Percentiles rank a stretch among this genome's conserved stretches.
These are phyloP conservation scores for Gaeumannomyces sp. DNA, from an alignment of 2,329 filamentous ascomycete genomes.

Conservation along the genomic window DNA sequence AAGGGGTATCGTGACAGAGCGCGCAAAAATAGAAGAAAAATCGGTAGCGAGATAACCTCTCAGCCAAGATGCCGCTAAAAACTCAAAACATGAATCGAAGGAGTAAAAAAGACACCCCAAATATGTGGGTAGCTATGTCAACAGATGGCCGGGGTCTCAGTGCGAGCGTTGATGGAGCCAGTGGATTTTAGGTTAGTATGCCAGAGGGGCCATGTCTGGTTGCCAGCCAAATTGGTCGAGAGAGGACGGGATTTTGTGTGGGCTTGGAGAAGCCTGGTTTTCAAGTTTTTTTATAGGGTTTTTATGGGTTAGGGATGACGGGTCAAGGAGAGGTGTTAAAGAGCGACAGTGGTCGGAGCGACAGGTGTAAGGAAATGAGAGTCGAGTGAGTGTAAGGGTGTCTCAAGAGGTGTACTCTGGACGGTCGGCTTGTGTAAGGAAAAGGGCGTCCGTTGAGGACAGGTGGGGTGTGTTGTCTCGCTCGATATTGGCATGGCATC, in stretches of 20 bases:
- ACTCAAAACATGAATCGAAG: not conserved
- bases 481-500: not conserved
- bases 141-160: no score
- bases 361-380: slow-evolving; percentile 3
- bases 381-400: not conserved
- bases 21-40: not conserved
- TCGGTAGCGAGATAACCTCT: not conserved
- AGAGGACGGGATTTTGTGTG: no score
- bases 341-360: slow-evolving; percentile 5
- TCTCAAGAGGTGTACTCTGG: not conserved
- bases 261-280: not conserved
- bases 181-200: no score
- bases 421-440: slow-evolving; percentile 4
- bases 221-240: not conserved
- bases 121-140: not conserved
- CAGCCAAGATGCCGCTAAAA: not conserved
- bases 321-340: not conserved
- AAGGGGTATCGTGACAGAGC: not conserved
- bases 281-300: slow-evolving; percentile 5
- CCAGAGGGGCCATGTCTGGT: not conserved
- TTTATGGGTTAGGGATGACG: not conserved
- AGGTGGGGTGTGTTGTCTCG: not conserved
- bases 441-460: slow-evolving; percentile 1
- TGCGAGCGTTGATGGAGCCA: no score
- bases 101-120: not conserved